Conservation (phyloP, 192 early-diverging fungal genomes). For the Mycoemilia scoparia region DNA sequence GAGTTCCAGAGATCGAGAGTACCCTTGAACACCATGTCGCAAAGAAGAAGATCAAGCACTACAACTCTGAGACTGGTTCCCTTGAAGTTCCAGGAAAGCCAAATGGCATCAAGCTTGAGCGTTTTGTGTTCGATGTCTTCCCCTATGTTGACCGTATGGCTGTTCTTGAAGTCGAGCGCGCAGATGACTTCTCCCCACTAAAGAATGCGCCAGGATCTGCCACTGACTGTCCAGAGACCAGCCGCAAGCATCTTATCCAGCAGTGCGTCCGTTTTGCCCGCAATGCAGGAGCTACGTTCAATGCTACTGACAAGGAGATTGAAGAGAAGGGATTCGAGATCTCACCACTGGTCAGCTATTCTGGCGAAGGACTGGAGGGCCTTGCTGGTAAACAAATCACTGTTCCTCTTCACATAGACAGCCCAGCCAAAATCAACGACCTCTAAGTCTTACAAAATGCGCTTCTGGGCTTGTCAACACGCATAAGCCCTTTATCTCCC, state of each 20-base stretch:
- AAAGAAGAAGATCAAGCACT: constrained; percentile 90
- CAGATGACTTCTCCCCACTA: constrained; percentile 92
- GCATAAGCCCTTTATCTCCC: no score
- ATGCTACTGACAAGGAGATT: constrained; percentile 23
- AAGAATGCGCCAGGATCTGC: constrained; percentile 91
- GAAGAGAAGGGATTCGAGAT: constrained; percentile 52
- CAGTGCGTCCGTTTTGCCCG: constrained; percentile 78
- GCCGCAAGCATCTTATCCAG: constrained; percentile 65
- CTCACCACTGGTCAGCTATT: constrained; percentile 76
- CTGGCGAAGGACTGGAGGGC: constrained; percentile 77
- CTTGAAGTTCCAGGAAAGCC: constrained; percentile 48
- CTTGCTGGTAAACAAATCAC: constrained; percentile 58
- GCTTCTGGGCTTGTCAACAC: no score
- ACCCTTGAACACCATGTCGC: constrained; percentile 92
- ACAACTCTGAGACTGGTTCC: constrained; percentile 60
- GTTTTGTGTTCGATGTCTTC: constrained; percentile 99
- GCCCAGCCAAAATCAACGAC: no score
- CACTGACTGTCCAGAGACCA: constrained; percentile 83
- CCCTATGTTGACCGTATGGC: constrained; percentile 76
- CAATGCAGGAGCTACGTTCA: constrained; percentile 65
- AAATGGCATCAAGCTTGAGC: constrained; percentile 97
- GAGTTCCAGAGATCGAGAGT: constrained; percentile 64
- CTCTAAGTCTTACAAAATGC: no score
- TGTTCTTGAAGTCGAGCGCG: constrained; percentile 79
- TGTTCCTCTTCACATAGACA: no score